Conservation (phyloP, 2,329 filamentous ascomycete genomes). For the Hymenoscyphus fraxineus region DNA sequence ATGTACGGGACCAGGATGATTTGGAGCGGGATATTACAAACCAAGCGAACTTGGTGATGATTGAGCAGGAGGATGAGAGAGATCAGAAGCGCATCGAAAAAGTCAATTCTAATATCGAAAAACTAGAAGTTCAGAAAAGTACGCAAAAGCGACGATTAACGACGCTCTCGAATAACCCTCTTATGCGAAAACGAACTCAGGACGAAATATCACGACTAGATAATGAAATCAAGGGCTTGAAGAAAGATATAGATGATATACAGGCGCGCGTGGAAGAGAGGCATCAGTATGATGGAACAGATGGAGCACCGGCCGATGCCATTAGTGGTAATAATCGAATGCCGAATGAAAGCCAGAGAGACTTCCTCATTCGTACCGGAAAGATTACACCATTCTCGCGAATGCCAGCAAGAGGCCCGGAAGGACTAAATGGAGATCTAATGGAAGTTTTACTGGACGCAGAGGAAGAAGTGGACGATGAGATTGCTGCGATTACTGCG, state of each 20-base stretch:
- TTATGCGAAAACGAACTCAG: slow-evolving; percentile 43
- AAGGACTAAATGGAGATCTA: slow-evolving; percentile 63
- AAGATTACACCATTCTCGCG: slow-evolving; percentile 92
- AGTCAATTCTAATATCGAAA: slow-evolving; percentile 50
- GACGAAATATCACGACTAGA: slow-evolving; percentile 34
- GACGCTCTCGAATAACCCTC: slow-evolving; percentile 48
- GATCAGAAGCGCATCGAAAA: slow-evolving; percentile 61
- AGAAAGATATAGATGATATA: slow-evolving; percentile 75
- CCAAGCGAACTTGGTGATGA: slow-evolving; percentile 56
- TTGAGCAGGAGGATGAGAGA: slow-evolving; percentile 59
- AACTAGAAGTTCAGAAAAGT: slow-evolving; percentile 62
- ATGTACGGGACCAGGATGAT: slow-evolving; percentile 82
- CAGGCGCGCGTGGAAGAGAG: slow-evolving; percentile 75
- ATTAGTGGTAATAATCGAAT: slow-evolving; percentile 55
- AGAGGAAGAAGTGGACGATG: slow-evolving; percentile 60
- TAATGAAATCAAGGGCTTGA: slow-evolving; percentile 43
- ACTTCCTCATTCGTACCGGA: slow-evolving; percentile 89
- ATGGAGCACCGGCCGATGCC: slow-evolving; percentile 42
- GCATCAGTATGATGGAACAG: slow-evolving; percentile 50
- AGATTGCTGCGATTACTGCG: slow-evolving; percentile 40
- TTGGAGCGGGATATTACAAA: slow-evolving; percentile 79
- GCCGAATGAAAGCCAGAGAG: slow-evolving; percentile 77
- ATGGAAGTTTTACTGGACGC: slow-evolving; percentile 77
- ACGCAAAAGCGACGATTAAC: slow-evolving; percentile 54
- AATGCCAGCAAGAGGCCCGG: slow-evolving; percentile 56